Evolutionary conservation across 2,329 filamentous ascomycete genomes (phyloP).

Genomic region (Venturia pyrina): DNA sequence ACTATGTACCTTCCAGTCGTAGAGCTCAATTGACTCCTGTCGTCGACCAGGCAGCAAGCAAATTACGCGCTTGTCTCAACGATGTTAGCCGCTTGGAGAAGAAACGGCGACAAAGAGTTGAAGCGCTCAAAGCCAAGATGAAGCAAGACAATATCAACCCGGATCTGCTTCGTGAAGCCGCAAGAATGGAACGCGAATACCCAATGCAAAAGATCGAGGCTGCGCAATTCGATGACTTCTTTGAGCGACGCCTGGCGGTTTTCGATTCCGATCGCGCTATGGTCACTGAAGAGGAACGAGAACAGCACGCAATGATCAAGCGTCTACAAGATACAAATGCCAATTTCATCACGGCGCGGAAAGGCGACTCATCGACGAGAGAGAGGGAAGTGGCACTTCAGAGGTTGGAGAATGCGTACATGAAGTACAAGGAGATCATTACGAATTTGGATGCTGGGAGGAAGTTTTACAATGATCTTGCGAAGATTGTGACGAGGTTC

Average conservation of each 20-base stretch:
- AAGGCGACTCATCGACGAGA: slow-evolving; percentile 53
- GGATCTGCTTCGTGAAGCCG: slow-evolving; percentile 73
- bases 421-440: slow-evolving; percentile 93
- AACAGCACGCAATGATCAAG: slow-evolving; percentile 62
- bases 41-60: slow-evolving; percentile 68
- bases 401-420: slow-evolving; percentile 78
- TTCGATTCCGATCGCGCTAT: slow-evolving; percentile 72
- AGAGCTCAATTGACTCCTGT: slow-evolving; percentile 69
- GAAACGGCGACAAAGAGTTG: slow-evolving; percentile 66
- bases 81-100: slow-evolving; percentile 78
- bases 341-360: slow-evolving; percentile 64
- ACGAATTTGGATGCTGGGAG: slow-evolving; percentile 82
- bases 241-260: slow-evolving; percentile 63
- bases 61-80: slow-evolving; percentile 70
- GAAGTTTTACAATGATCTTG: slow-evolving; percentile 95
- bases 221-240: slow-evolving; percentile 85
- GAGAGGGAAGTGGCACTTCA: slow-evolving; percentile 84
- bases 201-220: slow-evolving; percentile 77
- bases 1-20: slow-evolving; percentile 80
- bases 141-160: slow-evolving; percentile 81
- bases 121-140: slow-evolving; percentile 67
- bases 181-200: slow-evolving; percentile 74
- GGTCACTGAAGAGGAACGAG: slow-evolving; percentile 59
- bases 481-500: slow-evolving; percentile 76
- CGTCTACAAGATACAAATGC: slow-evolving; percentile 67